phyloP scores from a whole-genome alignment of 805 yeast genomes.

The Candida lessepsii region DNA sequence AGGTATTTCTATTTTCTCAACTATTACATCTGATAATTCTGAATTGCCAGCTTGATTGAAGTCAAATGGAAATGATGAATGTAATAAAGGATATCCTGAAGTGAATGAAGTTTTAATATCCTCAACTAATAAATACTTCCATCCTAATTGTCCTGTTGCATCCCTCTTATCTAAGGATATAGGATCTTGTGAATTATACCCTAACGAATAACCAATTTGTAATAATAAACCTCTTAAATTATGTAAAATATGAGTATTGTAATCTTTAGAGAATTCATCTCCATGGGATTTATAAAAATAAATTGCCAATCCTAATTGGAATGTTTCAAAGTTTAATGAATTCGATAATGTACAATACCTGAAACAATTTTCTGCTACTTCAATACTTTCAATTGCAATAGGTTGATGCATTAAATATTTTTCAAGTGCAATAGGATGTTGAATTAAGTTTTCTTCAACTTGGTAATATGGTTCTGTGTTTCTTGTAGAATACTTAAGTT shows the following conservation, averaged over 20 bases:
- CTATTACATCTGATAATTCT: no score
- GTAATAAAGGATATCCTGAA: slow-evolving; percentile 7
- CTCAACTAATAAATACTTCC: background rate
- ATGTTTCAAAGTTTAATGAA: slow-evolving; percentile 38
- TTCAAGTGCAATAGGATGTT: no score
- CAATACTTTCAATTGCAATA: slow-evolving; percentile 22
- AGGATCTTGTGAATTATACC: slow-evolving; percentile 30
- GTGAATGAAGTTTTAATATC: background rate
- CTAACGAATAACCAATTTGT: slow-evolving; percentile 65
- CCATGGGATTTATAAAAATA: slow-evolving; percentile 6
- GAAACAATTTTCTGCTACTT: slow-evolving; percentile 23
- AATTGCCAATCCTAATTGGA: slow-evolving; percentile 24
- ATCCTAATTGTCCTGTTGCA: background rate
- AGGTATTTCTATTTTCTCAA: background rate
- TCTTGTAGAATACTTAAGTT: slow-evolving; percentile 20
- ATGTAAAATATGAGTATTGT: background rate
- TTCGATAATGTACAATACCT: slow-evolving; percentile 25
- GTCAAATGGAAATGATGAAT: background rate
- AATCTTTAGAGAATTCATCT: slow-evolving; percentile 10
- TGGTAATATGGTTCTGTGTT: slow-evolving; percentile 24
- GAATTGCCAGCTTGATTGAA: no score
- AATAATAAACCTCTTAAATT: slow-evolving; percentile 49
- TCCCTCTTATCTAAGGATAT: background rate
- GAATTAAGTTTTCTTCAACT: no score
- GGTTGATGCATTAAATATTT: slow-evolving; percentile 30